Base-by-base conservation (phyloP, 2,329 filamentous ascomycete species). In the Pseudogymnoascus sp. region DNA sequence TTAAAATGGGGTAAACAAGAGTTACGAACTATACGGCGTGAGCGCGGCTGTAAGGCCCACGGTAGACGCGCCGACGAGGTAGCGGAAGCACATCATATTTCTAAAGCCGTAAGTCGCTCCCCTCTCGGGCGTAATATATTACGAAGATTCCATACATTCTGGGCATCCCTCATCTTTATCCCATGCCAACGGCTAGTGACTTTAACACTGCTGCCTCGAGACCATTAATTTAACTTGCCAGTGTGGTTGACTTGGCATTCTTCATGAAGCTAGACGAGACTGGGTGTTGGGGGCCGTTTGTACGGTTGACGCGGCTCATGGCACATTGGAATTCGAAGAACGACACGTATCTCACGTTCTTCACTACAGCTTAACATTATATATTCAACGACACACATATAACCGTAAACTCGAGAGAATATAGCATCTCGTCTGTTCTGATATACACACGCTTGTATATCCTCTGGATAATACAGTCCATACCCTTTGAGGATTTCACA, bases 371-470 rank as follows among this genome's bases (percentile, higher is more conserved):
- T 13, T 21, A 12, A 13, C 38, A 25, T 4, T 42, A 42, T 42
- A 42, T 13, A 12, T 42, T 6, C 17, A 42, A 39, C 39, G 10
- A 42, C 10, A 9, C 38, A 41, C 38, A 41, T 41, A 41, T n/a
- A 3, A 17, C n/a, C 8, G 17, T 41, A 41, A 7, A 21, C 38
- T 41, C 15, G 10, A 41, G 38, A 41, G n/a, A 41, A 39, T 39
- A 58, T 25, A 58, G 62, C 60, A 65, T 64, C 61, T 62, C 62
- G 58, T 64, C 64, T 61, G 64, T 62, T 65, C 64, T 65, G 61
- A 60, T 51, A 64, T 65, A 65, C 64, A 65, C 39, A 66, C 66
- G 63, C 65, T 59, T 4, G 33, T 12, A 12, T 36, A 36, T 36
- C 10, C 10, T 36, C 33, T 36, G 10, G 33, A 36, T 36, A 36